Base-by-base conservation (phyloP, 192 early-diverging fungal genomes). In the Mycoemilia scoparia region DNA sequence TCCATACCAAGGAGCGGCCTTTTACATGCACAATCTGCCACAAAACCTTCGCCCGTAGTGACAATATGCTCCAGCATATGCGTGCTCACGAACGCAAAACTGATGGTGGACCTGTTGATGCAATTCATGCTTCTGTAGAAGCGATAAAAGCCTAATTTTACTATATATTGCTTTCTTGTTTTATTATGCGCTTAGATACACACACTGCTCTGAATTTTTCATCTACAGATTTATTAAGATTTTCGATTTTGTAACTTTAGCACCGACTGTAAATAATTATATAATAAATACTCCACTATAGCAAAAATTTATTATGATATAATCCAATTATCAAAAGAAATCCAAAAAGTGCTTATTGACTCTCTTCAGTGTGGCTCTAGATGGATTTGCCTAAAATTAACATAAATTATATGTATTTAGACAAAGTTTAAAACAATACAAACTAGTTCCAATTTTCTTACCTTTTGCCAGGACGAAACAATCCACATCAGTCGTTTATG, bases 51-150 rank as follows among this genome's bases (percentile, higher is more conserved):
- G 70, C 69, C 36, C 66, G 78, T 24, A 76, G 73, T 46, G 78
- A 82, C 44, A 82, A 82, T 41, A 82, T 82, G 78, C 61, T 78
- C 38, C 78, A 82, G 27, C 78, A 82, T 38, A 67, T 73, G n/a
- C 75, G 76, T 28, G 71, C 78, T 0, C 78, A 82, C 35, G 40
- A 57, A 34, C 64, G 57, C 34, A 49, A 51, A 29, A 30, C 12
- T 32, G 38, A 7, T 11, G 8, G 19, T 2, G 30, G n/a, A n/a
- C n/a, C n/a, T n/a, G n/a, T n/a, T n/a, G n/a, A n/a, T n/a, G n/a
- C n/a, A n/a, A n/a, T n/a, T n/a, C n/a, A n/a, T n/a, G n/a, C n/a
- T n/a, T n/a, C n/a, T n/a, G n/a, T n/a, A n/a, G n/a, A n/a, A n/a
- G n/a, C n/a, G n/a, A n/a, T n/a, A n/a, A n/a, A n/a, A n/a, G n/a